Conservation (phyloP, 495 filamentous ascomycete genomes). For the Cenococcum geophilum region DNA sequence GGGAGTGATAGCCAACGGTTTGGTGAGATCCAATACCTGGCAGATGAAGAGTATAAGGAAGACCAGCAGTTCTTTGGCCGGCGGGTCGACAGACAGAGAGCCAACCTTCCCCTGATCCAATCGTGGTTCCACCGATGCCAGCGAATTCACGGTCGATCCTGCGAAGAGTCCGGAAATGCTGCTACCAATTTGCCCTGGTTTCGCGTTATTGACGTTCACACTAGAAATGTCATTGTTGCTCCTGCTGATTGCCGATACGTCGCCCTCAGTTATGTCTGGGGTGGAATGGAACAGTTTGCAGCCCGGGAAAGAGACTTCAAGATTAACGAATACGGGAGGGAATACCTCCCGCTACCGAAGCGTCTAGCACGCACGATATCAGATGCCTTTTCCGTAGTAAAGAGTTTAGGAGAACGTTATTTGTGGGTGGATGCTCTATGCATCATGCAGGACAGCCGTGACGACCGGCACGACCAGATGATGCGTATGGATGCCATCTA, state of each 20-base stretch:
- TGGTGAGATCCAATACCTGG: not conserved
- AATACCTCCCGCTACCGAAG: not conserved
- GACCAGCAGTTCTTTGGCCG: not conserved
- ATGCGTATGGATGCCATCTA: not conserved
- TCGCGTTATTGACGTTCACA: not conserved
- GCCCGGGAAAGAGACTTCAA: not conserved
- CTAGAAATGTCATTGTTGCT: not conserved
- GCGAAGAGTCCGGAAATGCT: not conserved
- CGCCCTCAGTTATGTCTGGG: not conserved
- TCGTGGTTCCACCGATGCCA: not conserved
- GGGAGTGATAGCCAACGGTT: not conserved
- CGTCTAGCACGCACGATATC: not conserved
- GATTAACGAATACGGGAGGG: not conserved
- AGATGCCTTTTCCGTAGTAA: conserved; percentile 1
- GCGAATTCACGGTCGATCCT: not conserved
- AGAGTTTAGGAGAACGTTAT: not conserved
- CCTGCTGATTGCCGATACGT: not conserved
- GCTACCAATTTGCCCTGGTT: not conserved
- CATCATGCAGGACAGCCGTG: not conserved
- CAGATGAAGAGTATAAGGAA: not conserved
- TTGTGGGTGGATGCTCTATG: conserved; percentile 2
- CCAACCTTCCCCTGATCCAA: not conserved
- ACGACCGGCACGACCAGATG: not conserved
- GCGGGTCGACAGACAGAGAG: not conserved
- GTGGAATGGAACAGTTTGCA: not conserved